Percentiles rank a stretch among this genome's conserved stretches.
phyloP scores from a whole-genome alignment of 2,329 filamentous ascomycete species.

The Thielaviopsis populi region DNA sequence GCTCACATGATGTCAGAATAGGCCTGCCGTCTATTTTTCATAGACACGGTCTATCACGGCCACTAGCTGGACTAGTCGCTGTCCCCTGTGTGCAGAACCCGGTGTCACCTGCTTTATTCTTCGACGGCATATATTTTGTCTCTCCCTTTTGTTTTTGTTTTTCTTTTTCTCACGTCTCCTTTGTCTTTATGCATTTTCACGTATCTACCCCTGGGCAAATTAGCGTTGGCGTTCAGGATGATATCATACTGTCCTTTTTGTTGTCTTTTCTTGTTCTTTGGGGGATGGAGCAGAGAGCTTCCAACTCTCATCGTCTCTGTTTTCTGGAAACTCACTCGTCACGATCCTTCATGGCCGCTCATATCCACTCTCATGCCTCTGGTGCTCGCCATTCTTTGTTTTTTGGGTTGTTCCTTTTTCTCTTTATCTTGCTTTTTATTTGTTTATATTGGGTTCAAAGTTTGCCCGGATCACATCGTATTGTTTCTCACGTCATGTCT shows the following conservation, averaged over 20 bases:
- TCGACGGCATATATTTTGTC: constrained; percentile 7
- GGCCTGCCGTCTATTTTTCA: neutral
- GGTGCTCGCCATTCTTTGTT: neutral
- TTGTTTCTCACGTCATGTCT: constrained; percentile 15
- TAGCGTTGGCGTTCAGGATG: constrained; percentile 14
- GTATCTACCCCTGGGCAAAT: constrained; percentile 14
- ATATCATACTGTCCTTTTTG: constrained; percentile 8
- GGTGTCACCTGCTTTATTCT: constrained; percentile 8
- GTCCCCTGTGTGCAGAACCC: constrained; percentile 9
- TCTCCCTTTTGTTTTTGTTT: neutral
- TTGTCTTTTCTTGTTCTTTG: constrained; percentile 5
- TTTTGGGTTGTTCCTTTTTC: neutral
- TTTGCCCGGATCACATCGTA: constrained; percentile 16
- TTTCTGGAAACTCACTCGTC: neutral
- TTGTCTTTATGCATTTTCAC: constrained; percentile 10
- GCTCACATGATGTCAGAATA: constrained; percentile 8
- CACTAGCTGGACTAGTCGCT: constrained; percentile 16
- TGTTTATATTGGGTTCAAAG: constrained; percentile 2
- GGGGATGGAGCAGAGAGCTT: neutral
- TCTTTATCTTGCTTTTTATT: neutral
- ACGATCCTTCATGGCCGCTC: constrained; percentile 6
- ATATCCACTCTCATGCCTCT: neutral
- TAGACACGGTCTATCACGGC: neutral
- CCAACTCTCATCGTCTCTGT: neutral
- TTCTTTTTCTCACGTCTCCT: neutral